These are phyloP conservation scores for Macrolepiota albuminosa DNA, from an alignment of 768 basidiomycete species.

Conservation along the genomic window DNA sequence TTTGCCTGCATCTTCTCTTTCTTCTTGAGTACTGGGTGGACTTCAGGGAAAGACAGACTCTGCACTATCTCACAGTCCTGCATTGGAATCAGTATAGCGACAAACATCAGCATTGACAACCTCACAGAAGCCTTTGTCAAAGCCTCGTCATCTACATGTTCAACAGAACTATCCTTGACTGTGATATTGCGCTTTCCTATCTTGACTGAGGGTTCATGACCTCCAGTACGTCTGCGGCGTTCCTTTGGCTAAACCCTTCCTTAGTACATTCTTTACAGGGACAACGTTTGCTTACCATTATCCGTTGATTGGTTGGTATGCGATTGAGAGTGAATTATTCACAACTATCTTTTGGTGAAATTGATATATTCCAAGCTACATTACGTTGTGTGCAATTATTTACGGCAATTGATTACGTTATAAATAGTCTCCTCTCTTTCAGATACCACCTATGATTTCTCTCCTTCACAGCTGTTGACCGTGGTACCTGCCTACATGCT, in stretches of 20 bases:
- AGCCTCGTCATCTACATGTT: conserved; percentile 43
- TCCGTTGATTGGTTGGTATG: background rate
- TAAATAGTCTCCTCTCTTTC: no score
- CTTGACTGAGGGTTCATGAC: conserved; percentile 50
- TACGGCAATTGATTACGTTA: background rate
- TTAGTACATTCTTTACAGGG: background rate
- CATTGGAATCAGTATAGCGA: conserved; percentile 3
- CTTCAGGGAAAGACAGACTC: conserved; percentile 24
- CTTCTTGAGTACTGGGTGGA: conserved; percentile 38
- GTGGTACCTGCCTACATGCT: background rate
- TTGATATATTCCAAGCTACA: no score
- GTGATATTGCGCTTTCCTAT: conserved; percentile 45
- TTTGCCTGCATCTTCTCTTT: conserved; percentile 65
- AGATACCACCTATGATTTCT: background rate
- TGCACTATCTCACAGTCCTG: conserved; percentile 44
- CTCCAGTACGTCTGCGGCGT: conserved; percentile 36
- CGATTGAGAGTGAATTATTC: background rate
- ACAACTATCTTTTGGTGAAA: no score
- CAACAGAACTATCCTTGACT: conserved; percentile 42
- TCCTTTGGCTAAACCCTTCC: conserved; percentile 30
- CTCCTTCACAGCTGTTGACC: background rate
- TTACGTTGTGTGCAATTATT: no score
- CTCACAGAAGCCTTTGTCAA: conserved; percentile 38
- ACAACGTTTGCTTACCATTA: background rate
- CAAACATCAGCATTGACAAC: background rate